Conservation (phyloP, 305 asterid genomes). For the Galium porrigens region DNA sequence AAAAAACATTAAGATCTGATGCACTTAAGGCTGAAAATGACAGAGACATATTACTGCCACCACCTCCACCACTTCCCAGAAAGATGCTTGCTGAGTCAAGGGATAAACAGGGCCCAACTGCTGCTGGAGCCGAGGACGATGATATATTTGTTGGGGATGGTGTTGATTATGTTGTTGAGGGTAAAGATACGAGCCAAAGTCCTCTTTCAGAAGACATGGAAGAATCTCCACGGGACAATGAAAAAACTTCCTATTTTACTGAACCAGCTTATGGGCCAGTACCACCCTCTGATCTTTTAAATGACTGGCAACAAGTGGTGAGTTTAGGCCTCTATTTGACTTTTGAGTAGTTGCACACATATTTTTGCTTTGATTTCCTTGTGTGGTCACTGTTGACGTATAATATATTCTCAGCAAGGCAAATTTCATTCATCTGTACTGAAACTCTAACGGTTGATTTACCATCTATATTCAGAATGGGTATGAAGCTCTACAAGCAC, state of each 20-base stretch:
- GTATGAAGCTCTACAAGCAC: slow-evolving; percentile 67
- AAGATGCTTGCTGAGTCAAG: slow-evolving; percentile 35
- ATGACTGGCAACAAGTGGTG: slow-evolving; percentile 66
- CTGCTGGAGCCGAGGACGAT: slow-evolving; percentile 52
- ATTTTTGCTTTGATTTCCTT: not conserved
- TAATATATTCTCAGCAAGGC: not conserved
- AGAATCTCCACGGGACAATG: slow-evolving; percentile 89
- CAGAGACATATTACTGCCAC: slow-evolving; percentile 43
- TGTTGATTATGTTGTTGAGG: slow-evolving; percentile 59
- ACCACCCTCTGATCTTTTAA: slow-evolving; percentile 67
- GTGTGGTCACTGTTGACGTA: not conserved
- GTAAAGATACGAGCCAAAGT: slow-evolving; percentile 81
- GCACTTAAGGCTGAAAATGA: slow-evolving; percentile 35
- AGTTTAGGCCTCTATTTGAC: slow-evolving; percentile 20
- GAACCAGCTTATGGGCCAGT: slow-evolving; percentile 91
- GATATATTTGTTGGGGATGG: slow-evolving; percentile 96
- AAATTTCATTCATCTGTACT: not conserved
- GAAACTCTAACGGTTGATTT: slow-evolving; percentile 3
- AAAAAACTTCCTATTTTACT: slow-evolving; percentile 45
- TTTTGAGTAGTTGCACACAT: not conserved
- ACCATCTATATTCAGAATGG: slow-evolving; percentile 38
- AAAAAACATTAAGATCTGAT: slow-evolving; percentile 35
- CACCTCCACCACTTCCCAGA: slow-evolving; percentile 68
- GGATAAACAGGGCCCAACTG: slow-evolving; percentile 40
- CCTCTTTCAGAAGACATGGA: slow-evolving; percentile 95